phyloP scores from a whole-genome alignment of 805 yeast genomes.

The Yamadazyma sp. region DNA sequence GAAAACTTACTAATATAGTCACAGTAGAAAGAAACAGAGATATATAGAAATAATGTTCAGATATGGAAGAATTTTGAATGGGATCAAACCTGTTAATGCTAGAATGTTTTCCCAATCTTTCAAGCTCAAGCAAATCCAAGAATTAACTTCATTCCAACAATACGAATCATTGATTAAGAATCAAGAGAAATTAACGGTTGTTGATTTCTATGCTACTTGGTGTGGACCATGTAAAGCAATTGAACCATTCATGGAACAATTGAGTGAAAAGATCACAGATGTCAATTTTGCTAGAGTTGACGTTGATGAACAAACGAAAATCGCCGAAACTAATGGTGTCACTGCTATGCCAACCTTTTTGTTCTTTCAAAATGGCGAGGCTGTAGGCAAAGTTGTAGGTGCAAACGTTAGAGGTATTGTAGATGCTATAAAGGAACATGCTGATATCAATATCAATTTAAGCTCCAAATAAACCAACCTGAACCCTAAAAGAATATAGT shows the following conservation, averaged over 20 bases:
- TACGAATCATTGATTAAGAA: conserved; percentile 21
- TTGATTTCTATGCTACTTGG: conserved; percentile 45
- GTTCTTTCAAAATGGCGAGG: conserved; percentile 57
- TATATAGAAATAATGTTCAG: background rate
- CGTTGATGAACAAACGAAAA: conserved; percentile 59
- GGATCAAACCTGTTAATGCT: background rate
- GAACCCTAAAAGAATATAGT: too few relatives aligned
- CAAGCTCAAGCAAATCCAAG: conserved; percentile 20
- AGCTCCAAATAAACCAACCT: too few relatives aligned
- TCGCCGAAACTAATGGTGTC: conserved; percentile 59
- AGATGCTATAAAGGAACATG: conserved; percentile 23
- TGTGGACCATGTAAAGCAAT: conserved; percentile 45
- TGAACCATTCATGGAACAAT: conserved; percentile 34
- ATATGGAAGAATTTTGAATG: background rate
- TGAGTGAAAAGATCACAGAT: conserved; percentile 36
- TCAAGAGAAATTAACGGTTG: conserved; percentile 30
- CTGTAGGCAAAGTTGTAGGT: conserved; percentile 59
- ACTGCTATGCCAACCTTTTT: conserved; percentile 78
- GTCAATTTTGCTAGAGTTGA: conserved; percentile 69
- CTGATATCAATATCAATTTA: conserved; percentile 23
- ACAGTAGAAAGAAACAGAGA: background rate
- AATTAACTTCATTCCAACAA: conserved; percentile 24
- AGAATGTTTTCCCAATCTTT: conserved; percentile 6
- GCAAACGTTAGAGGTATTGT: conserved; percentile 49
- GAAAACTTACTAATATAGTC: too few relatives aligned